These are phyloP conservation scores for Boletus patriciae DNA, from an alignment of 768 basidiomycete species.

Conservation along the genomic window DNA sequence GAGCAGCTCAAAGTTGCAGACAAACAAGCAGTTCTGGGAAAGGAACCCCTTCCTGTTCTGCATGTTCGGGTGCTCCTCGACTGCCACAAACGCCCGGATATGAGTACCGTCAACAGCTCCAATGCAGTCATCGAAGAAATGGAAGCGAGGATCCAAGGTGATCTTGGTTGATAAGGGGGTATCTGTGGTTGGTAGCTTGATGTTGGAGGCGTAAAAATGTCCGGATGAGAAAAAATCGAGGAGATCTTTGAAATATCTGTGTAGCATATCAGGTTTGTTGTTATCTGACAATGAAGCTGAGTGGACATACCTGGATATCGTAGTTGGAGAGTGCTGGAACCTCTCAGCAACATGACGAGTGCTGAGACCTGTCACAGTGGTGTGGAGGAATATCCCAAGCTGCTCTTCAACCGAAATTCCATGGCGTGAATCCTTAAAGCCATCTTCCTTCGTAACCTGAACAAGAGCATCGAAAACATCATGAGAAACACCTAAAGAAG, in stretches of 20 bases:
- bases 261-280: no score
- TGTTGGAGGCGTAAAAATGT: conserved; percentile 2
- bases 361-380: no score
- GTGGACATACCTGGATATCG: no score
- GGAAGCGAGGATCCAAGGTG: neutral
- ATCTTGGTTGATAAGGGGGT: neutral
- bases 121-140: conserved; percentile 1
- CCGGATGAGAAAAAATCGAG: conserved; percentile 3
- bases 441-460: no score
- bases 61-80: conserved; percentile 6
- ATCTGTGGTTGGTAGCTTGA: neutral
- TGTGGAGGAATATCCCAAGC: no score
- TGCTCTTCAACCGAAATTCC: no score
- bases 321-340: no score
- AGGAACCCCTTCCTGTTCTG: conserved; percentile 14
- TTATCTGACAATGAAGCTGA: no score
- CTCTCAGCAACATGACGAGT: no score
- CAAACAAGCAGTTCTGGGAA: conserved; percentile 22
- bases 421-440: no score
- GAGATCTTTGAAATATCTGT: conserved; percentile 15
- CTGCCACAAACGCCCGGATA: neutral
- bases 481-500: no score
- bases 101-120: neutral
- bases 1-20: conserved; percentile 15
- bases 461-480: no score